phyloP scores from a whole-genome alignment of 192 early-diverging fungal genomes.

The Linnemannia elongata region DNA sequence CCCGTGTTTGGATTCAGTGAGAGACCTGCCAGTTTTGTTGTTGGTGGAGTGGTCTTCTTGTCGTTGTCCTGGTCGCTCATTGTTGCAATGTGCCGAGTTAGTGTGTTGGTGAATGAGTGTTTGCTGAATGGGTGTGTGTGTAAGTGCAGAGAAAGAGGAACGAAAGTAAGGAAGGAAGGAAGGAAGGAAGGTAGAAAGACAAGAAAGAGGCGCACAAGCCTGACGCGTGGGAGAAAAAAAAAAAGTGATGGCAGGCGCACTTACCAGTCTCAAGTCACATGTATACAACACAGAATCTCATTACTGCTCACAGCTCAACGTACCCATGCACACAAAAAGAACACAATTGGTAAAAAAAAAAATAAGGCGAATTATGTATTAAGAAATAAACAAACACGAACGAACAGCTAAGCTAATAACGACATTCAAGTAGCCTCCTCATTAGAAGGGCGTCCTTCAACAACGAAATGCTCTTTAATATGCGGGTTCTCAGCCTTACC shows the following conservation, averaged over 20 bases:
- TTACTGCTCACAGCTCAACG: too few species aligned
- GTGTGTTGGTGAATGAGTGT: neutral
- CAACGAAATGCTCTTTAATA: constrained; percentile 10
- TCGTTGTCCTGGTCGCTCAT: constrained; percentile 17
- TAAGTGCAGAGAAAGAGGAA: neutral
- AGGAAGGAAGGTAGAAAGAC: neutral
- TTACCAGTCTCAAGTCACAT: neutral
- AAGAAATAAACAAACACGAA: neutral
- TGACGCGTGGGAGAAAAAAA: neutral
- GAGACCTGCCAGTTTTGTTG: constrained; percentile 59
- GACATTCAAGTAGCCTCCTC: neutral
- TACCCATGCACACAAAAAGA: neutral
- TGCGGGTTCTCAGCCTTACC: constrained; percentile 41
- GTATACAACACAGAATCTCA: neutral
- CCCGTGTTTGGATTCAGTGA: constrained; percentile 70
- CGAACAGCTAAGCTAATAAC: neutral
- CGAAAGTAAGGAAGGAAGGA: neutral
- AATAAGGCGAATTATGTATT: neutral
- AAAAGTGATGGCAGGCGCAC: neutral
- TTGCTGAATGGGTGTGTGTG: neutral
- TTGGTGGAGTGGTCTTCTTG: neutral
- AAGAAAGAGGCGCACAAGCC: neutral
- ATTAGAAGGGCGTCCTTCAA: constrained; percentile 2
- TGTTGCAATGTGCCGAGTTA: neutral
- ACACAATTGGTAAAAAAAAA: neutral